Percentiles rank a stretch among this genome's conserved stretches.
Evolutionary conservation across 2,329 filamentous ascomycete species (phyloP).

Genomic region (Nakataea oryzae): DNA sequence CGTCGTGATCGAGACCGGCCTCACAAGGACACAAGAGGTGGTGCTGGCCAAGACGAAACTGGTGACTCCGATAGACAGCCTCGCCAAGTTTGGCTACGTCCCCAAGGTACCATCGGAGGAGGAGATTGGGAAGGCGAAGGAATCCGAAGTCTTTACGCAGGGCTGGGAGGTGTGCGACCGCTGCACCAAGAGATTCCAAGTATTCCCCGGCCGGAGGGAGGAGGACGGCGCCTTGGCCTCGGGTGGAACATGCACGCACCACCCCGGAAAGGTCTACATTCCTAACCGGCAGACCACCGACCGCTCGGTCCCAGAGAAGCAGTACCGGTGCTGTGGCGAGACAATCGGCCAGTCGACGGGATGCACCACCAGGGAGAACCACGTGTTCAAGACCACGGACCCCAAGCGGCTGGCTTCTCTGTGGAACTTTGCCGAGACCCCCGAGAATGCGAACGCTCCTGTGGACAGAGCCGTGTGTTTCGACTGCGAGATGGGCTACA

Average conservation of each 20-base stretch:
- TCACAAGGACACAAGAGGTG: conserved; percentile 59
- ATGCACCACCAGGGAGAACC: conserved; percentile 59
- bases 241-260: conserved; percentile 70
- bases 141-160: conserved; percentile 53
- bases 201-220: conserved; percentile 75
- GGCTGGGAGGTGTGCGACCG: conserved; percentile 87
- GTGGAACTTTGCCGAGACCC: conserved; percentile 73
- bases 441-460: conserved; percentile 43
- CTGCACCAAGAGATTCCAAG: conserved; percentile 77
- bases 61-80: conserved; percentile 48
- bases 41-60: conserved; percentile 47
- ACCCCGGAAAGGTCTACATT: conserved; percentile 62
- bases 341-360: conserved; percentile 61
- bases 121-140: conserved; percentile 55
- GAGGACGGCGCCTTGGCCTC: conserved; percentile 66
- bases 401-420: conserved; percentile 65
- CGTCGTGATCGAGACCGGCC: conserved; percentile 51
- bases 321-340: conserved; percentile 72
- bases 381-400: conserved; percentile 81
- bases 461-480: conserved; percentile 63
- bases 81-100: conserved; percentile 70
- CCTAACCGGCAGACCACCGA: conserved; percentile 41
- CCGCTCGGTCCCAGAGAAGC: conserved; percentile 44
- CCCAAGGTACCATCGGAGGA: conserved; percentile 51
- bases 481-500: conserved; percentile 98